phyloP scores from a whole-genome alignment of 2,329 filamentous ascomycete species.

The Dactylellina cionopaga region DNA sequence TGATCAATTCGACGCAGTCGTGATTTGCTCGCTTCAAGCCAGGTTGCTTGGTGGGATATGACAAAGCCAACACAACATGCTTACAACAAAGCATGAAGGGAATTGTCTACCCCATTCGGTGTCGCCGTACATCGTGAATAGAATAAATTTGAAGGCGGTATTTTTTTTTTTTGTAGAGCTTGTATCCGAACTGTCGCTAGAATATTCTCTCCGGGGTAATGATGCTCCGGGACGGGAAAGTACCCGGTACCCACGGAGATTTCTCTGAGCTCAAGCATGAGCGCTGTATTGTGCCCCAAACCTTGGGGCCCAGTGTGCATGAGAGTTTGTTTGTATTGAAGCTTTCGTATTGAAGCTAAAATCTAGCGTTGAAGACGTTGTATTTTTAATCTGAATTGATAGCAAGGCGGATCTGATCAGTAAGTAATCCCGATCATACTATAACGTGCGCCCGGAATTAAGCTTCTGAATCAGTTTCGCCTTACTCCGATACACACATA shows the following conservation, averaged over 20 bases:
- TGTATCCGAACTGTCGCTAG: conserved; percentile 30
- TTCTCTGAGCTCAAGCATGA: no score
- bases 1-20: background rate
- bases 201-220: conserved; percentile 9
- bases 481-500: conserved; percentile 4
- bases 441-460: conserved; percentile 12
- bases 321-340: no score
- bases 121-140: conserved; percentile 48
- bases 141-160: no score
- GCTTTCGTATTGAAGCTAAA: background rate
- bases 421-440: conserved; percentile 20
- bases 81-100: conserved; percentile 6
- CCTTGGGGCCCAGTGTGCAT: no score
- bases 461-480: conserved; percentile 28
- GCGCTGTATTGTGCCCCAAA: background rate
- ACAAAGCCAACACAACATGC: conserved; percentile 44
- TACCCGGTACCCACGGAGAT: background rate
- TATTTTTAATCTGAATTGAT: background rate
- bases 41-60: background rate
- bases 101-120: conserved; percentile 26
- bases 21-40: conserved; percentile 37
- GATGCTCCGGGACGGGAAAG: background rate
- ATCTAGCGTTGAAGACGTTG: background rate
- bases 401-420: conserved; percentile 39
- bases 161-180: background rate